A percentile compares a stretch with the other conserved stretches of the same genome.
These are phyloP conservation scores for Talaromyces sp. DNA, from an alignment of 2,329 filamentous ascomycete genomes.

Conservation along the genomic window DNA sequence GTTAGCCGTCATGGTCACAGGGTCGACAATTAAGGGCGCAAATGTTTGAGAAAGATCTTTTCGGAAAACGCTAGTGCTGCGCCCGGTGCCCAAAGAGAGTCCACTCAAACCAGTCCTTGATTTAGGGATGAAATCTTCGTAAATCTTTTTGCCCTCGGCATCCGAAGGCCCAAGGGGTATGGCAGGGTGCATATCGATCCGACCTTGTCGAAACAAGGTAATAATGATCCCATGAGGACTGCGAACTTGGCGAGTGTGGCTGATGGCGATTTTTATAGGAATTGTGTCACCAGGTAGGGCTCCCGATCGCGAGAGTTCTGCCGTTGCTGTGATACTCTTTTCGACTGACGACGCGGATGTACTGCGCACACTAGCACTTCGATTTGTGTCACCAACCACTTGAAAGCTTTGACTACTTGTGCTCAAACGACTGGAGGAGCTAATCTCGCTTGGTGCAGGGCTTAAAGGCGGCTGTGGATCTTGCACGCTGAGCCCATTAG, in stretches of 20 bases:
- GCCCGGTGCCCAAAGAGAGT: slow-evolving; percentile 76
- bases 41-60: slow-evolving; percentile 91
- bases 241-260: slow-evolving; percentile 83
- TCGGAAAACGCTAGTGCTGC: slow-evolving; percentile 86
- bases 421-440: slow-evolving; percentile 64
- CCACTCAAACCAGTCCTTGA: slow-evolving; percentile 83
- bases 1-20: slow-evolving; percentile 67
- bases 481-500: slow-evolving; percentile 25
- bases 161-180: slow-evolving; percentile 56
- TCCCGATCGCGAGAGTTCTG: slow-evolving; percentile 76
- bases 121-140: slow-evolving; percentile 79
- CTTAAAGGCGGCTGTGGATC: slow-evolving; percentile 40
- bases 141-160: slow-evolving; percentile 63
- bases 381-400: slow-evolving; percentile 40
- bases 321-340: slow-evolving; percentile 78
- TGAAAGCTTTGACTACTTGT: slow-evolving; percentile 58
- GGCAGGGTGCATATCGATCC: slow-evolving; percentile 73
- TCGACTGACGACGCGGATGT: slow-evolving; percentile 54
- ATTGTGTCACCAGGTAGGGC: slow-evolving; percentile 81
- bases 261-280: slow-evolving; percentile 72
- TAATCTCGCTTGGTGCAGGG: slow-evolving; percentile 60
- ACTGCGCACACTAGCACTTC: slow-evolving; percentile 35
- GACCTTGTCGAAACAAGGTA: slow-evolving; percentile 83
- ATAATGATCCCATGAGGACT: slow-evolving; percentile 90
- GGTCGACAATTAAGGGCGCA: slow-evolving; percentile 82